Evolutionary conservation across 495 filamentous ascomycete species (phyloP).

Genomic region (Arthonia radiata): DNA sequence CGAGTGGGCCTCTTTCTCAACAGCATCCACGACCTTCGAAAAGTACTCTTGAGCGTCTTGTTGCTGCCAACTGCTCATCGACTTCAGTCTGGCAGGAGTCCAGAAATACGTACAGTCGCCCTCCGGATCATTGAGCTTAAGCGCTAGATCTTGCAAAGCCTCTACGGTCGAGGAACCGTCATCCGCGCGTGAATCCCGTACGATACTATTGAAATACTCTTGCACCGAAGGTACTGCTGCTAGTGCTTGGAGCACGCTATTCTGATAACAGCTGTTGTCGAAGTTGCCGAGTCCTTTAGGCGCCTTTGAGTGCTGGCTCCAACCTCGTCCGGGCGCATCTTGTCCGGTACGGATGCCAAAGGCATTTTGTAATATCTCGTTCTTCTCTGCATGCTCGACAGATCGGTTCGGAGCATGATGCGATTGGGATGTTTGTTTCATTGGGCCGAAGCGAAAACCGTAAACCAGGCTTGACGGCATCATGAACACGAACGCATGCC

Average conservation of each 20-base stretch:
- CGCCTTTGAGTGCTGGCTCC: conserved; percentile 17
- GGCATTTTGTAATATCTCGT: conserved; percentile 38
- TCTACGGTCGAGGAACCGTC: conserved; percentile 1
- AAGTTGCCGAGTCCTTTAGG: conserved; percentile 53
- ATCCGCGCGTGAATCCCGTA: conserved; percentile 4
- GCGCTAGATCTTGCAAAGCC: conserved; percentile 34
- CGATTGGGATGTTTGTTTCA: conserved; percentile 1
- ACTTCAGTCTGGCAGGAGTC: conserved; percentile 54
- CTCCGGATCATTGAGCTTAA: conserved; percentile 34
- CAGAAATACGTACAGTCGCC: conserved; percentile 51
- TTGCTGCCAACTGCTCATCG: conserved; percentile 81
- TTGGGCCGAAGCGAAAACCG: conserved; percentile 10
- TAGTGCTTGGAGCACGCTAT: conserved; percentile 64
- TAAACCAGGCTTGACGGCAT: conserved; percentile 32
- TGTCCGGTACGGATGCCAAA: conserved; percentile 37
- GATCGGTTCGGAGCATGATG: conserved; percentile 5
- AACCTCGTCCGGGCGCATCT: conserved; percentile 20
- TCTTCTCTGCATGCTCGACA: conserved; percentile 29
- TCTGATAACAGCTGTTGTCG: conserved; percentile 94
- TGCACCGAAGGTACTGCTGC: conserved; percentile 45
- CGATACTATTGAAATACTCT: conserved; percentile 10
- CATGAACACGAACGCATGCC: conserved; percentile 35
- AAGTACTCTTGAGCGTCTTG: conserved; percentile 98
- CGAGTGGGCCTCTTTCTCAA: conserved; percentile 56
- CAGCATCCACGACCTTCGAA: conserved; percentile 62